Evolutionary conservation across 2,329 filamentous ascomycete genomes (phyloP), one percentile per base, ranked within the genome.

Genomic region (Neocatenulostroma microsporum): DNA sequence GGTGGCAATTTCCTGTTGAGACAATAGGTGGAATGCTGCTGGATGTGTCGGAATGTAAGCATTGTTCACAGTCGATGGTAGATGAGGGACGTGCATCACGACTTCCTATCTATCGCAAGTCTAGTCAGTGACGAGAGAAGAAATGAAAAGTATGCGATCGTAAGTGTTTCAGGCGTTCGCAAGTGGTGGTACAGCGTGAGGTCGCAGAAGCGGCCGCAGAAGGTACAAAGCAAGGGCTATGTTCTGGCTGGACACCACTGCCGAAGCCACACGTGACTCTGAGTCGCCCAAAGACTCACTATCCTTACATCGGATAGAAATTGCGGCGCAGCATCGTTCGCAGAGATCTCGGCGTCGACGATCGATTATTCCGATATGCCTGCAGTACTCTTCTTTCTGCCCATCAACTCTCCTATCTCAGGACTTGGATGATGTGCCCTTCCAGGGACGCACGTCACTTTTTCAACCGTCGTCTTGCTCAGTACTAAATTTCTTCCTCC

Each of bases 401-500:
- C n/a, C n/a, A n/a, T n/a, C n/a, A n/a, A n/a, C n/a, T n/a, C n/a
- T n/a, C n/a, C n/a, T n/a, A n/a, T n/a, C n/a, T n/a, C n/a, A n/a
- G n/a, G n/a, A n/a, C n/a, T n/a, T n/a, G n/a, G n/a, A n/a, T n/a
- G n/a, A n/a, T n/a, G n/a, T n/a, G n/a, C n/a, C n/a, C n/a, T n/a
- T n/a, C n/a, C n/a, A n/a, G n/a, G n/a, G n/a, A n/a, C n/a, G n/a
- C n/a, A n/a, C n/a, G n/a, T n/a, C 23, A 6, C 5, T n/a, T n/a
- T 44, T 38, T 13, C 47, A 49, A 18, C n/a, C n/a, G n/a, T 53
- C 51, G 8, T 54, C 55, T 15, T 50, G 42, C 40, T 51, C 48
- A 11, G 53, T 53, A 2, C 44, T 88, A 68, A 96, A 87, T 71
- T 85, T 94, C 64, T 82, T 87, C 56, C 88, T 78, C 53, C 83